A percentile compares a stretch with the other conserved stretches of the same genome.
Conservation (phyloP, 1,284 basidiomycete species). For the Trichosporon coremiiforme region DNA sequence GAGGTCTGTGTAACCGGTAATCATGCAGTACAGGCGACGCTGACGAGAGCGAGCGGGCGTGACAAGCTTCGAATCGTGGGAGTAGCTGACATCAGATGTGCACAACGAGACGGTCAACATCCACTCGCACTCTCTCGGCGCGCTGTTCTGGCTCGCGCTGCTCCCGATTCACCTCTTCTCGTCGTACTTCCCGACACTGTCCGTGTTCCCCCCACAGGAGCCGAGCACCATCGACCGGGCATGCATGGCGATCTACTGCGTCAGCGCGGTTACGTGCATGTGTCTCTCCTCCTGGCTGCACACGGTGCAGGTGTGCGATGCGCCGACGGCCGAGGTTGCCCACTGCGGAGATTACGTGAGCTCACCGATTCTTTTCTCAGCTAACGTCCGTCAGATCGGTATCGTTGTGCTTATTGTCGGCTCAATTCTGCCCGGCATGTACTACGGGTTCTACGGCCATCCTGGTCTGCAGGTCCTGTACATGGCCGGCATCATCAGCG, state of each 20-base stretch:
- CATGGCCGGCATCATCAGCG: slow-evolving; percentile 56
- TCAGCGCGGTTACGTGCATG: slow-evolving; percentile 74
- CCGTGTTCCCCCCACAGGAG: slow-evolving; percentile 30
- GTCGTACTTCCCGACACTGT: slow-evolving; percentile 55
- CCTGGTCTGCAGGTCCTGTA: slow-evolving; percentile 43
- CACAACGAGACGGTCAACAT: slow-evolving; percentile 93
- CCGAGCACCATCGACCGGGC: slow-evolving; percentile 61
- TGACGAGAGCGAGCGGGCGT: not conserved
- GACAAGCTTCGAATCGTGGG: not conserved
- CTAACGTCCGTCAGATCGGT: slow-evolving; percentile 52
- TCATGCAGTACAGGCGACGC: not conserved
- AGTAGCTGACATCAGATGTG: slow-evolving; percentile 61
- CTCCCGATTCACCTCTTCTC: slow-evolving; percentile 62
- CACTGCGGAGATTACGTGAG: slow-evolving; percentile 56
- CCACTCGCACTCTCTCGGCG: slow-evolving; percentile 79
- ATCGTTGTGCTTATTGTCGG: slow-evolving; percentile 69
- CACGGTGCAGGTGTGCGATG: slow-evolving; percentile 72
- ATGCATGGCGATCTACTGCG: slow-evolving; percentile 69
- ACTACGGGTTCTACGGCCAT: slow-evolving; percentile 55
- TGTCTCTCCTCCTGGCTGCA: slow-evolving; percentile 76
- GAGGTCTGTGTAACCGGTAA: not conserved
- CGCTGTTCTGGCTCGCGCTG: slow-evolving; percentile 66
- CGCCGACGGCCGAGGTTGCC: slow-evolving; percentile 60
- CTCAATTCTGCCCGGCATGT: slow-evolving; percentile 71
- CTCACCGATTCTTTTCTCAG: not conserved